phyloP scores from a whole-genome alignment of 2,329 filamentous ascomycete species.

The Stemphylium lycopersici region DNA sequence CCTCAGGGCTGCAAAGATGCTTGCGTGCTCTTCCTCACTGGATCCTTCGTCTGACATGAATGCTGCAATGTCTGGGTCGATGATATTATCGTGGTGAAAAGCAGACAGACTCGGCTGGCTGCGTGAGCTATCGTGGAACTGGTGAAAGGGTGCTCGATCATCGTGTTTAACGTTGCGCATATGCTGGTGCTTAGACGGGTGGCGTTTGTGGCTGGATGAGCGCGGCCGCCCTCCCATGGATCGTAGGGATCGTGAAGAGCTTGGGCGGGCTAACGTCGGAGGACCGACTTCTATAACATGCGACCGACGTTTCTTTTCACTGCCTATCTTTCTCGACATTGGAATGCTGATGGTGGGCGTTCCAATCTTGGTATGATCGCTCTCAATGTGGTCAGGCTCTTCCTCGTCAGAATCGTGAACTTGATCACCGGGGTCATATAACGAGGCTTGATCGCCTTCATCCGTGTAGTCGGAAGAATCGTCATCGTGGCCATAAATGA shows the following conservation, averaged over 20 bases:
- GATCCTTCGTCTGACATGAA: conserved; percentile 96
- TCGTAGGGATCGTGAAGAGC: conserved; percentile 87
- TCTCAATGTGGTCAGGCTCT: conserved; percentile 37
- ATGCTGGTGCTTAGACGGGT: conserved; percentile 86
- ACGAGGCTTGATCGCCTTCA: conserved; percentile 70
- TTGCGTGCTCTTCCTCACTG: conserved; percentile 90
- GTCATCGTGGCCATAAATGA: conserved; percentile 89
- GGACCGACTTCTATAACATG: conserved; percentile 86
- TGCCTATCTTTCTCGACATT: conserved; percentile 68
- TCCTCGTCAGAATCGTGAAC: conserved; percentile 29
- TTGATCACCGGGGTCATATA: conserved; percentile 52
- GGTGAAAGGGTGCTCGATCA: conserved; percentile 85
- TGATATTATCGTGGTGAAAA: conserved; percentile 99
- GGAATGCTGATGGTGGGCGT: conserved; percentile 70
- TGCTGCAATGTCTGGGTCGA: conserved; percentile 91
- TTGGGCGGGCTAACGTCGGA: conserved; percentile 80
- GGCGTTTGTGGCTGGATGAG: conserved; percentile 78
- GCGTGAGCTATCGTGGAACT: conserved; percentile 71
- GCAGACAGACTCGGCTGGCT: conserved; percentile 76
- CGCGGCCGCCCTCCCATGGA: conserved; percentile 74
- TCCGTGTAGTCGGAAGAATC: conserved; percentile 91
- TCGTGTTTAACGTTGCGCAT: conserved; percentile 79
- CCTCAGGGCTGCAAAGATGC: conserved; percentile 77
- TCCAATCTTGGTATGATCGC: conserved; percentile 52
- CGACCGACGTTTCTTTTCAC: conserved; percentile 82